These are phyloP conservation scores for Leccinum sublutescens DNA, from an alignment of 768 basidiomycete genomes.

Conservation along the genomic window DNA sequence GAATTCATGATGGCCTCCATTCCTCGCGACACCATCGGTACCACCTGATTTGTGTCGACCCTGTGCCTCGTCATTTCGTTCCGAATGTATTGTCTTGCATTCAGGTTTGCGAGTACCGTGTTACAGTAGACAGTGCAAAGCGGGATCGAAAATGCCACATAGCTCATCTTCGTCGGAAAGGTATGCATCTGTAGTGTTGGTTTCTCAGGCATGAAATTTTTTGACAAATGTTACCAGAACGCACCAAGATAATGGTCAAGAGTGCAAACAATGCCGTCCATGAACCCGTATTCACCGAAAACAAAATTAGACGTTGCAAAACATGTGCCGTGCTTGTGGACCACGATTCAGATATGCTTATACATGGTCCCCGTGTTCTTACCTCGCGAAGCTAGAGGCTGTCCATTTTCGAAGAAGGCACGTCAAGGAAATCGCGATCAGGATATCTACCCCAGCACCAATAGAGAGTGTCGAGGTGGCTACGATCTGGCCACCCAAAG, in stretches of 20 bases:
- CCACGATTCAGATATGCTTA: background rate
- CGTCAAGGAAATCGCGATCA: slow-evolving; percentile 3
- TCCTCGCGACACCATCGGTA: background rate
- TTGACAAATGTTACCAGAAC: slow-evolving; percentile 25
- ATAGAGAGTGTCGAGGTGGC: background rate
- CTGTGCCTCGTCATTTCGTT: background rate
- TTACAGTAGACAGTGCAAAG: slow-evolving; percentile 12
- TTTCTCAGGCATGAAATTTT: background rate
- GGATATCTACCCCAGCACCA: slow-evolving; percentile 6
- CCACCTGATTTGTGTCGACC: background rate
- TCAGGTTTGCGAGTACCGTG: slow-evolving; percentile 19
- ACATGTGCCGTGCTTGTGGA: slow-evolving; percentile 6
- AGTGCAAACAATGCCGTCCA: slow-evolving; percentile 51
- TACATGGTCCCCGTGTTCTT: background rate
- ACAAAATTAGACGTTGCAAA: slow-evolving; percentile 10
- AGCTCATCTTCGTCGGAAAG: background rate
- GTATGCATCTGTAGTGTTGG: background rate
- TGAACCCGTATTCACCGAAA: slow-evolving; percentile 31
- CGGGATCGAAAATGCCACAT: slow-evolving; percentile 5
- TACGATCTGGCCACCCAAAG: background rate
- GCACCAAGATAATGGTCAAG: slow-evolving; percentile 42
- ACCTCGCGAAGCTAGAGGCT: background rate
- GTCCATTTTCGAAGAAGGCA: slow-evolving; percentile 7
- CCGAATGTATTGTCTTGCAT: slow-evolving; percentile 9
- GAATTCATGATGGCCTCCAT: background rate